These are phyloP conservation scores for Talaromyces wortmannii DNA, from an alignment of 495 filamentous ascomycete genomes.

Conservation along the genomic window DNA sequence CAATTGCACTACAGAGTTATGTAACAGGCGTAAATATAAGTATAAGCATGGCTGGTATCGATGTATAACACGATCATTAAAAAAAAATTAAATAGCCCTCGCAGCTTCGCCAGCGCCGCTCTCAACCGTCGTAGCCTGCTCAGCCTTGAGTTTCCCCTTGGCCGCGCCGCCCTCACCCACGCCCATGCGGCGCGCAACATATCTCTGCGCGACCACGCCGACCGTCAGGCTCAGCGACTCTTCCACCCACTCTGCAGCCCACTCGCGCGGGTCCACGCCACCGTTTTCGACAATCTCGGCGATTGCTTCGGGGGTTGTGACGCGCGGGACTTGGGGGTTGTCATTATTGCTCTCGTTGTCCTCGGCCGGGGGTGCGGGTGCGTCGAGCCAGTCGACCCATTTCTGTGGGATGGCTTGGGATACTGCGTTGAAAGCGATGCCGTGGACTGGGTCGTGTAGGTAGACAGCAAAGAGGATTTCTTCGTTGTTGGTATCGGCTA, in stretches of 20 bases:
- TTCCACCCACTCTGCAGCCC: slow-evolving; percentile 96
- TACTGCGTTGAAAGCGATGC: slow-evolving; percentile 77
- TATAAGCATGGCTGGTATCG: neutral
- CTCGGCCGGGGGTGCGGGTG: slow-evolving; percentile 47
- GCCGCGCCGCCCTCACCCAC: slow-evolving; percentile 70
- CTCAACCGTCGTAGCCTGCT: slow-evolving; percentile 60
- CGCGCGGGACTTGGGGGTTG: slow-evolving; percentile 27
- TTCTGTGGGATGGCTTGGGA: slow-evolving; percentile 77
- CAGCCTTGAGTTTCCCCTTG: slow-evolving; percentile 73
- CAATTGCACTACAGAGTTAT: neutral
- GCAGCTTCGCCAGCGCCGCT: slow-evolving; percentile 79
- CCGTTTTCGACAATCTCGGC: slow-evolving; percentile 79
- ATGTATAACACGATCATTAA: slow-evolving; percentile 1
- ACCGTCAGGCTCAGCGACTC: slow-evolving; percentile 74
- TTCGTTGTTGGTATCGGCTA: slow-evolving; percentile 41
- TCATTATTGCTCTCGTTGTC: slow-evolving; percentile 15
- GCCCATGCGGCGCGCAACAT: slow-evolving; percentile 92
- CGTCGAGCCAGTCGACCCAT: slow-evolving; percentile 92
- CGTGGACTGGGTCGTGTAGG: slow-evolving; percentile 87
- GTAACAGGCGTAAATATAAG: neutral
- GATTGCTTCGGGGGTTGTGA: slow-evolving; percentile 71
- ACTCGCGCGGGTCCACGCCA: slow-evolving; percentile 90
- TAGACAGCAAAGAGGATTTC: slow-evolving; percentile 82
- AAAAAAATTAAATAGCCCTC: slow-evolving; percentile 47
- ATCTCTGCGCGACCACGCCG: slow-evolving; percentile 88